Evolutionary conservation across 2,329 filamentous ascomycete species (phyloP), one percentile per base, ranked within the genome.

Genomic region (Scytalidium sp.): DNA sequence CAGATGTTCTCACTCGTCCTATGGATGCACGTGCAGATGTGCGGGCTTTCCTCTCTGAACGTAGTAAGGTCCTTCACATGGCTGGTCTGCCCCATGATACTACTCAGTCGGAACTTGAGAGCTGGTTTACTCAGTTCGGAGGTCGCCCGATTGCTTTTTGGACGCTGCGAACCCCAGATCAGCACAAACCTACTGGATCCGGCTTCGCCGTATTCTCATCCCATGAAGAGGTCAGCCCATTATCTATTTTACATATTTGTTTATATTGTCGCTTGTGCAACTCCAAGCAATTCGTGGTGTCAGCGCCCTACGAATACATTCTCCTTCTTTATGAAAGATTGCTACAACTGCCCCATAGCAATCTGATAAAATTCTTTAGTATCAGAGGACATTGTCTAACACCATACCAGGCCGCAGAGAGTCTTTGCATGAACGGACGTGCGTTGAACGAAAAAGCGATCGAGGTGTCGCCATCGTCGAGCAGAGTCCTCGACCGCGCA

Each of bases 81-180:
- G 96, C 92, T 63, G 94, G 94, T 44, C 80, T 99, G 46, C 94
- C 94, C 41, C 94, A 99, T 68, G 94, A 99, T 64, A 99, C 94
- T 29, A 99, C 94, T 2, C 94, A 99, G 73, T 97, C 93, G 3
- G 94, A 99, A 74, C 81, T 99, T 20, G 94, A 99, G 75, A 97
- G 92, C 73, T 99, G 94, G 94, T 99, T 97, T 68, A 99, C 94
- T 23, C 94, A 99, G 71, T 99, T 96, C 67, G 94, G 94, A 56
- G 94, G 94, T 45, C 88, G 94, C 41, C 94, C 94, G 23, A 99
- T 99, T 73, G 94, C 94, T 19, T 99, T 99, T 74, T 99, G 94
- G 94, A 99, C 94, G 17, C 80, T 99, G 45, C 88, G 93, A 55
- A 99, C 94, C 13, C 94, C 94, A 3, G 94, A 99, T 71, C 94